These are phyloP conservation scores for Leccinellum rugosiceps DNA, from an alignment of 768 basidiomycete species.

Conservation along the genomic window DNA sequence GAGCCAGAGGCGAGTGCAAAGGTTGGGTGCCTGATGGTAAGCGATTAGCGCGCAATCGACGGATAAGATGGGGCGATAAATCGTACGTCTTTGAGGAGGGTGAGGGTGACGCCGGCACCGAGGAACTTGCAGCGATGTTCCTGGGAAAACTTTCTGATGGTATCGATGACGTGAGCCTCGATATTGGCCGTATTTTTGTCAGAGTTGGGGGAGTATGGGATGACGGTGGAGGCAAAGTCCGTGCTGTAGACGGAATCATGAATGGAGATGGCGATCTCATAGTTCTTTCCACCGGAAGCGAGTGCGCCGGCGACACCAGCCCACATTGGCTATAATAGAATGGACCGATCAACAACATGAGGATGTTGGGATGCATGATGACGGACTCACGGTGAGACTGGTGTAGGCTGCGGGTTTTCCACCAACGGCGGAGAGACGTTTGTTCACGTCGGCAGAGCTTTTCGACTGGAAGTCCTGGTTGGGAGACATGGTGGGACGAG, in stretches of 20 bases:
- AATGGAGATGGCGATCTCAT: slow-evolving; percentile 73
- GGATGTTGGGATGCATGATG: neutral
- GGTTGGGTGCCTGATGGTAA: slow-evolving; percentile 57
- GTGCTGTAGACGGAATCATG: slow-evolving; percentile 86
- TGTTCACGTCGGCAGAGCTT: slow-evolving; percentile 57
- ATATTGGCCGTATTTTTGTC: slow-evolving; percentile 58
- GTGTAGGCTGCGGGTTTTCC: slow-evolving; percentile 58
- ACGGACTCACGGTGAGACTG: slow-evolving; percentile 58
- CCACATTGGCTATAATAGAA: slow-evolving; percentile 73
- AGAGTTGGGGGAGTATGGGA: slow-evolving; percentile 50
- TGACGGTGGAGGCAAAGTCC: slow-evolving; percentile 60
- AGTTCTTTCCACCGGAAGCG: slow-evolving; percentile 55
- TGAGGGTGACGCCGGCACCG: slow-evolving; percentile 74
- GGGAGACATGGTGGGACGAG: slow-evolving; percentile 47
- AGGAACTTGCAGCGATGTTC: slow-evolving; percentile 86
- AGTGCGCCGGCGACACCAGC: slow-evolving; percentile 69
- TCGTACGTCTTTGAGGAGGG: slow-evolving; percentile 63
- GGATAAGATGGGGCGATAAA: slow-evolving; percentile 11
- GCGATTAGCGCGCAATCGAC: slow-evolving; percentile 16
- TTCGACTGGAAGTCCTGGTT: slow-evolving; percentile 58
- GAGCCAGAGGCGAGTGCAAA: slow-evolving; percentile 84
- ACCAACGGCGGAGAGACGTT: slow-evolving; percentile 61
- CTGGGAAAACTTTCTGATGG: slow-evolving; percentile 65
- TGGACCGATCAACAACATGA: slow-evolving; percentile 8
- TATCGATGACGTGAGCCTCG: slow-evolving; percentile 60